Base-by-base conservation (phyloP, 192 early-diverging fungal species). In the Linnemannia elongata region DNA sequence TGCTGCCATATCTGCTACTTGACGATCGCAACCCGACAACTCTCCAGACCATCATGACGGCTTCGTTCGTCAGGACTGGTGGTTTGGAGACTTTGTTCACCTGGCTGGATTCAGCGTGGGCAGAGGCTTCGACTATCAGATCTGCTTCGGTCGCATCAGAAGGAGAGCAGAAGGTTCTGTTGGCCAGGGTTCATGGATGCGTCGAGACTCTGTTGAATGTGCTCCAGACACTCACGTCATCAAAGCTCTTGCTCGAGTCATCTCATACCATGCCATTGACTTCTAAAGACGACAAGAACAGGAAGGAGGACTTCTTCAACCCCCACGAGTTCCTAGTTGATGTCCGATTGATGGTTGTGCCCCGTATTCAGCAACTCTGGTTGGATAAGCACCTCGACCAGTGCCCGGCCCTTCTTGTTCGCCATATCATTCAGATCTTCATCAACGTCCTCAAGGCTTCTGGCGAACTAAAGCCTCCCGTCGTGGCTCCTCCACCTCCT, bases 231-330 rank as follows among this genome's bases (percentile, higher is more conserved):
- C 78, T 96, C 60, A 80, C 91, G 22, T 96, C 97, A 33, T 90
- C 91, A 66, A 95, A 96, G 72, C 88, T 95, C 12, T 82, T 98
- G 35, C 89, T 91, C 20, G 96, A 97, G 69, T 96, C 96, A 22
- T 92, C 96, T 10, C 92, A 92, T 71, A 95, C 95, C 13, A 68
- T 85, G 20, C 54, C 80, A 0, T 76, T 96, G 27, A 86, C 77
- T 17, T 86, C 88, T 13, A 92, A 89, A 63, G 92, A 93, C 24
- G 91, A 91, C 55, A 94, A 95, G 83, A 90, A 81, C 72, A 84
- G 84, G 24, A 87, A 88, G 22, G 82, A 86, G 15, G 87, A 93
- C 44, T 95, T 91, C 80, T 98, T 97, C 87, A 94, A 96, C 41
- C 89, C 96, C 4, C 85, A 92, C 63, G 93, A 94, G 42, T 94